Evolutionary conservation across 306 rosid genomes (phyloP).

Genomic region (Cercis canadensis): DNA sequence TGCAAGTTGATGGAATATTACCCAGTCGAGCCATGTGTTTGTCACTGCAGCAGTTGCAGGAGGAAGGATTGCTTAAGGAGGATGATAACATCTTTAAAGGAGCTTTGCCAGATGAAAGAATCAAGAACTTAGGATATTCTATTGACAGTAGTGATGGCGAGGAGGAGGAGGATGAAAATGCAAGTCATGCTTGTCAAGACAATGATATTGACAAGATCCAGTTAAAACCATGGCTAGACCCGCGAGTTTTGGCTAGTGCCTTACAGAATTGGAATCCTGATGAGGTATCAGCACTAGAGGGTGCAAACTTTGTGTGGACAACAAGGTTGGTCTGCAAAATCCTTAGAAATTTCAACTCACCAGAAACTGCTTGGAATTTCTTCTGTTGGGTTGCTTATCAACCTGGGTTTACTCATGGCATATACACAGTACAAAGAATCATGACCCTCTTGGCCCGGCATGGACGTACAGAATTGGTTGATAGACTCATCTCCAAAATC

Average conservation of each 20-base stretch:
- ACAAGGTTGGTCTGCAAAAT: conserved; percentile 77
- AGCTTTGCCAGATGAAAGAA: conserved; percentile 58
- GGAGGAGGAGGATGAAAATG: conserved; percentile 36
- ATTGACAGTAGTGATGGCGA: conserved; percentile 51
- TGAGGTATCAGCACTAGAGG: conserved; percentile 71
- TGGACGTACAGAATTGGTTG: conserved; percentile 66
- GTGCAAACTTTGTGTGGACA: conserved; percentile 78
- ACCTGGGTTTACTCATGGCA: conserved; percentile 79
- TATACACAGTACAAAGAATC: conserved; percentile 78
- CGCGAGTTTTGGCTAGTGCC: conserved; percentile 72
- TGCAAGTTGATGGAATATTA: conserved; percentile 74
- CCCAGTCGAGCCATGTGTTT: conserved; percentile 61
- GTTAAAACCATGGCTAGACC: conserved; percentile 84
- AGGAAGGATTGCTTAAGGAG: conserved; percentile 60
- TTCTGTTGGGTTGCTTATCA: conserved; percentile 81
- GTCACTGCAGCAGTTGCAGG: conserved; percentile 55
- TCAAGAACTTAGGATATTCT: conserved; percentile 51
- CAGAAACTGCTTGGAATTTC: conserved; percentile 83
- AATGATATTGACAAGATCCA: conserved; percentile 39
- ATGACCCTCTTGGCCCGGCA: conserved; percentile 69
- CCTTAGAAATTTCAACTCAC: conserved; percentile 63
- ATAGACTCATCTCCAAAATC: conserved; percentile 65
- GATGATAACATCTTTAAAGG: conserved; percentile 49
- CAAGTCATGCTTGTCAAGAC: conserved; percentile 30
- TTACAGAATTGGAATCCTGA: conserved; percentile 65